Evolutionary conservation across 257 asterid species (phyloP).

Genomic region (Eucommia ulmoides): DNA sequence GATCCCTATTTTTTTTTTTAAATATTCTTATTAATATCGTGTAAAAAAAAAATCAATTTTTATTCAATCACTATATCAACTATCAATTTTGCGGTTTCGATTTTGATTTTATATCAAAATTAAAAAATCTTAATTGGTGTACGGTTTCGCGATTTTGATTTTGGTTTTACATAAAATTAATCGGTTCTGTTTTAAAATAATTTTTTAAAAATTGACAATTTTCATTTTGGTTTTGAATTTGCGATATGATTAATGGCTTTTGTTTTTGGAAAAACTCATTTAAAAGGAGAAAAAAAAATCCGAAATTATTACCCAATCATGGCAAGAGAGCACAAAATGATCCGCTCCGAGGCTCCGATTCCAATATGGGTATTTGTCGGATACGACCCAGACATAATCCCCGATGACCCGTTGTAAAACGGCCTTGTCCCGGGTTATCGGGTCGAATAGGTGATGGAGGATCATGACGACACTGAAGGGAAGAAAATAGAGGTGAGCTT

Average conservation of each 20-base stretch:
- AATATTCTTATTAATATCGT: too few relatives aligned
- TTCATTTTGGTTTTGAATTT: not conserved
- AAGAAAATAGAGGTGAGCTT: slow-evolving; percentile 50
- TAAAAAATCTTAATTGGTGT: too few relatives aligned
- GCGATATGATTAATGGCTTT: too few relatives aligned
- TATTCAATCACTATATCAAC: too few relatives aligned
- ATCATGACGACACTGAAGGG: slow-evolving; percentile 74
- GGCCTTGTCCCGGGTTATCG: slow-evolving; percentile 42
- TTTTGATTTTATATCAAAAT: too few relatives aligned
- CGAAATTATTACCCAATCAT: slow-evolving; percentile 42
- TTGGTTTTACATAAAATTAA: too few relatives aligned
- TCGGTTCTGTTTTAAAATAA: not conserved
- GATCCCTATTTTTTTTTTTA: too few relatives aligned
- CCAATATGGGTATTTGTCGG: slow-evolving; percentile 50
- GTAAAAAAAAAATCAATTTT: too few relatives aligned
- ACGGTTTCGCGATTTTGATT: too few relatives aligned
- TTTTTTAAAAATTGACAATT: not conserved
- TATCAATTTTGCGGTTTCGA: too few relatives aligned
- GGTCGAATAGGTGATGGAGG: slow-evolving; percentile 39
- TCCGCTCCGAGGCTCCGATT: slow-evolving; percentile 58
- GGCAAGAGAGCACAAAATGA: slow-evolving; percentile 70
- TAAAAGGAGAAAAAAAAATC: too few relatives aligned
- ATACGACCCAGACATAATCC: slow-evolving; percentile 31
- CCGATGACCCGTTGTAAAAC: slow-evolving; percentile 35
- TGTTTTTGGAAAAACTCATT: too few relatives aligned